A percentile compares a stretch with the other conserved stretches of the same genome.
These are phyloP conservation scores for Volvox reticuliferus DNA, from an alignment of 139 green algal species.

Conservation along the genomic window DNA sequence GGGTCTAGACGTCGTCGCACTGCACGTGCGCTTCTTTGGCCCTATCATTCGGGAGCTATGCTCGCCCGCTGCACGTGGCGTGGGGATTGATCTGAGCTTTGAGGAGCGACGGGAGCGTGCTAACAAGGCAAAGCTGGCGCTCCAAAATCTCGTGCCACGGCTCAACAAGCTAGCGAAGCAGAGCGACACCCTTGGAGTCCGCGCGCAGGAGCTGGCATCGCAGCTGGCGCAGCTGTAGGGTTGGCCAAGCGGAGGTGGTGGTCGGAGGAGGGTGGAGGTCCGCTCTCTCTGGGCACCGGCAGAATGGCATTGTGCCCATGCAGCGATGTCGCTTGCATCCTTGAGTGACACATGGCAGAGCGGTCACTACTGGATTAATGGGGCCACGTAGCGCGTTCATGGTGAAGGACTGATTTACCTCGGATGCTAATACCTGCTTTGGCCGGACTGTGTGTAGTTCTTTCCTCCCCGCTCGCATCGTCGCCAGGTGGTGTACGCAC, in stretches of 20 bases:
- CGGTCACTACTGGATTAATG: too few species aligned
- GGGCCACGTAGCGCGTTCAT: too few species aligned
- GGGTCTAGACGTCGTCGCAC: conserved; percentile 53
- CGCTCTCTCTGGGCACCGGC: not conserved
- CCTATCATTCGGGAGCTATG: conserved; percentile 65
- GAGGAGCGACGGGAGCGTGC: conserved; percentile 69
- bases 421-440: too few species aligned
- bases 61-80: conserved; percentile 14
- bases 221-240: conserved; percentile 30
- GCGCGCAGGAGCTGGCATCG: conserved; percentile 16
- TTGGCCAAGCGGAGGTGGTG: not conserved
- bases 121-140: conserved; percentile 51
- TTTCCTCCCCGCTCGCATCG: too few species aligned
- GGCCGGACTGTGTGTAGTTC: too few species aligned
- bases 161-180: conserved; percentile 36
- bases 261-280: too few species aligned
- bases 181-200: not conserved
- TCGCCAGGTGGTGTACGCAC: too few species aligned
- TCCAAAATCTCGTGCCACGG: conserved; percentile 58
- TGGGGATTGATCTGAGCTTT: conserved; percentile 75
- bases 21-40: conserved; percentile 60
- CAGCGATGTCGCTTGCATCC: not conserved
- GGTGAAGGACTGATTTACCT: too few species aligned
- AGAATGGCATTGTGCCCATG: not conserved
- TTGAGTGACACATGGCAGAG: too few species aligned